Percentiles rank a stretch among this genome's conserved stretches.
These are phyloP conservation scores for Syzygium aqueum DNA, from an alignment of 345 rosid genomes.

Conservation along the genomic window DNA sequence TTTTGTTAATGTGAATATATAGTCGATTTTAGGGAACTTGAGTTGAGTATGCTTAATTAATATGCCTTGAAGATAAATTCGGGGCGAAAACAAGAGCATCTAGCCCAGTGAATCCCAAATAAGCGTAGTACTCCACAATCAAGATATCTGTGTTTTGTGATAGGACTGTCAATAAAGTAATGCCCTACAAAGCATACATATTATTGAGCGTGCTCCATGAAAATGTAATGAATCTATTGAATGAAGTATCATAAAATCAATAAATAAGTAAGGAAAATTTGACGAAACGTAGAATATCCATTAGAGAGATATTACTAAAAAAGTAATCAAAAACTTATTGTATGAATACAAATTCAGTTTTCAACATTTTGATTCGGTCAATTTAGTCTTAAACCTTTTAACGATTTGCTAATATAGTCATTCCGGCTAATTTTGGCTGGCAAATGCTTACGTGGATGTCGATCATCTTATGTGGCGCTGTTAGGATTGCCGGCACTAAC, in stretches of 20 bases:
- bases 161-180: not conserved
- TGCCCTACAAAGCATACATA: not conserved
- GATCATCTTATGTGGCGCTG: rapidly evolving
- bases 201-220: not conserved
- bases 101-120: not conserved
- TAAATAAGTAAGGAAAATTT: not conserved
- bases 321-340: not conserved
- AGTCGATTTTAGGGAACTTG: not conserved
- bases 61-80: not conserved
- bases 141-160: not conserved
- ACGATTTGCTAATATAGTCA: not conserved
- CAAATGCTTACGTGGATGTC: rapidly evolving
- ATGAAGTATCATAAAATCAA: not conserved
- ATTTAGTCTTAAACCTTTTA: not conserved
- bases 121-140: not conserved
- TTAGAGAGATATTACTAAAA: not conserved
- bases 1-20: not conserved
- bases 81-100: not conserved
- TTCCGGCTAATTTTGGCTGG: not conserved
- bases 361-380: not conserved
- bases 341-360: not conserved
- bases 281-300: not conserved
- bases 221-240: not conserved
- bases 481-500: rapidly evolving
- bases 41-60: not conserved